Conservation (phyloP, 139 green algal genomes). For the Picochlorum costavermella region DNA sequence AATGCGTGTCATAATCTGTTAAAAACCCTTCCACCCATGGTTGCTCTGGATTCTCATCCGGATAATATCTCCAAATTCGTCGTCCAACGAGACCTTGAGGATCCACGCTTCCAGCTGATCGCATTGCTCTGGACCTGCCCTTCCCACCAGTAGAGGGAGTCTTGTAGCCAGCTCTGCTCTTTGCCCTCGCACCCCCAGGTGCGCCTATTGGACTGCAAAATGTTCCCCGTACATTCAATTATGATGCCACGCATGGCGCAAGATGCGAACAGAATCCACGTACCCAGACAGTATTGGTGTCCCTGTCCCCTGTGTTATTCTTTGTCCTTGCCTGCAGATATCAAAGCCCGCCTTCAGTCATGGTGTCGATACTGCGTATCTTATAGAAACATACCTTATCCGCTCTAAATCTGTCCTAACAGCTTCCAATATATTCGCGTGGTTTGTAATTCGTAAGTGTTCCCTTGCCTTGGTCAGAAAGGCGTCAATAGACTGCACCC, state of each 20-base stretch:
- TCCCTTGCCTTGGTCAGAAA: conserved; percentile 5
- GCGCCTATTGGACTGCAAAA: neutral
- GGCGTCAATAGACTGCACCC: conserved; percentile 6
- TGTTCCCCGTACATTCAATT: neutral
- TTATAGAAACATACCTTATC: conserved; percentile 4
- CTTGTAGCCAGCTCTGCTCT: neutral
- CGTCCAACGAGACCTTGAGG: conserved; percentile 11
- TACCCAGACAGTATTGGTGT: neutral
- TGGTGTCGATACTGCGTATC: neutral
- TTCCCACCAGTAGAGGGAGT: neutral
- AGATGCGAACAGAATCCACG: neutral
- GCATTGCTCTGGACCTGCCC: neutral
- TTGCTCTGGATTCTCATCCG: conserved; percentile 3
- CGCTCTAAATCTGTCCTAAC: conserved; percentile 9
- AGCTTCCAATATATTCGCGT: conserved; percentile 8
- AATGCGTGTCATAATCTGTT: conserved; percentile 29
- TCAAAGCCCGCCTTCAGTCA: neutral
- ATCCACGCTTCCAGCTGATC: conserved; percentile 2
- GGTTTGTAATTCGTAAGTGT: conserved; percentile 5
- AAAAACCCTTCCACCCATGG: conserved; percentile 39
- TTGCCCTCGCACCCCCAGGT: neutral
- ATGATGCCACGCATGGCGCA: neutral
- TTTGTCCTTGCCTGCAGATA: conserved; percentile 3
- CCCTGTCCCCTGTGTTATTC: neutral
- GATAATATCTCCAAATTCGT: conserved; percentile 16